Evolutionary conservation across 306 rosid genomes (phyloP), one percentile per base, ranked within the genome.

Genomic region (Rubus idaeus): DNA sequence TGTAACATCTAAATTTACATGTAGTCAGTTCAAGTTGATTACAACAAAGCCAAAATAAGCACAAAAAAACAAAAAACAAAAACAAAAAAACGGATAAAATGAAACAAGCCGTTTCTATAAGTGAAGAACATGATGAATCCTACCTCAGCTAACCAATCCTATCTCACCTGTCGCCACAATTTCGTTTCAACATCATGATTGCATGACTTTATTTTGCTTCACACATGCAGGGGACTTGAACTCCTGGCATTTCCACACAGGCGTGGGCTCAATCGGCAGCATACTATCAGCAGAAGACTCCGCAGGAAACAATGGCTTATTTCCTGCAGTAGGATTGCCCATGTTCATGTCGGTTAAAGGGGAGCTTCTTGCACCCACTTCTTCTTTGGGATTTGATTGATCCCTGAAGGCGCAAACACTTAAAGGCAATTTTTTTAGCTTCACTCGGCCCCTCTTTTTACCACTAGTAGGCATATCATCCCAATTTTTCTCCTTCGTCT

Each of bases 391-490:
- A 13, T 86, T 89, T 1, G 87, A 85, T 78, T 83, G 88, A 78
- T 88, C 96, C 86, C 87, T 84, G 55, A 85, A 83, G 18, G 89
- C 73, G 80, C 96, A 89, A 62, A 86, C 86, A 85, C 96, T 93
- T 61, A 91, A 93, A n/a, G 97, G 91, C 81, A 91, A 79, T 83
- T 87, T 91, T 77, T 91, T 93, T 72, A 91, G 93, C 89, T 91
- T 93, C 86, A 85, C 90, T 81, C 96, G 89, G 78, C 98, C 98
- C 82, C 92, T 93, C 86, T 87, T 93, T 86, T 87, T 93, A 51
- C 91, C 96, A 67, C 81, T 77, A 66, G 87, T 70, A 77, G 83
- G 82, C 66, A 68, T 40, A 65, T 88, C 93, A 20, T 87, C 97
- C 41, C 58, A 76, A 71, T 11, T 77, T 86, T 81, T 90, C 74